Conservation (phyloP, 1,139 yeast species). For the Debaryomyces coudertii region DNA sequence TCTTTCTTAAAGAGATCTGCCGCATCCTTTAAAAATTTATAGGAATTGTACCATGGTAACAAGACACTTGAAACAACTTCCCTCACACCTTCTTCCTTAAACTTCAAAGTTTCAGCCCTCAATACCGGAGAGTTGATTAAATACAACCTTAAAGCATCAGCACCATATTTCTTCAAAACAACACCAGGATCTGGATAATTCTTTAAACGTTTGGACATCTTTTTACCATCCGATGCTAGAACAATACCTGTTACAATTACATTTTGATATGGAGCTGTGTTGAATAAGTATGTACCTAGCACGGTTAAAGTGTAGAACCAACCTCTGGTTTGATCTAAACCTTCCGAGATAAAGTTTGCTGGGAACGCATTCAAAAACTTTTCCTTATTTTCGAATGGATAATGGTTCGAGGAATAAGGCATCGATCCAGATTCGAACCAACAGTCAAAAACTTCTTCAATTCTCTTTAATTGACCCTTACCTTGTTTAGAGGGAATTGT, state of each 20-base stretch:
- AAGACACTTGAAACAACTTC: conserved; percentile 95
- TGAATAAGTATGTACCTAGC: conserved; percentile 92
- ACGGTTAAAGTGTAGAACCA: conserved; percentile 98
- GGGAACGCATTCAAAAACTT: conserved; percentile 83
- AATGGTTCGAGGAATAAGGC: conserved; percentile 98
- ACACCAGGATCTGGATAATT: conserved; percentile 94
- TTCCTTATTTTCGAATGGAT: conserved; percentile 87
- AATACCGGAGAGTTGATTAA: conserved; percentile 96
- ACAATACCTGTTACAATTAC: conserved; percentile 97
- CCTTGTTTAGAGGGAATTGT: conserved; percentile 94
- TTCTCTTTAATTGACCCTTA: conserved; percentile 82
- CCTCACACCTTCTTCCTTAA: conserved; percentile 98
- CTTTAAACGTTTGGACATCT: conserved; percentile 97
- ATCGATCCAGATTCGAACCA: conserved; percentile 99
- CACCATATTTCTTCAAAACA: conserved; percentile 87
- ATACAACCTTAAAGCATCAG: conserved; percentile 95
- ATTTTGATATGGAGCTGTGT: conserved; percentile 90
- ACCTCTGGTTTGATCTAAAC: conserved; percentile 99
- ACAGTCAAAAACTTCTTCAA: conserved; percentile 98
- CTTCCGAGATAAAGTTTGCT: conserved; percentile 97
- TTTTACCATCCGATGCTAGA: conserved; percentile 96
- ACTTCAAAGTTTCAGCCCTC: conserved; percentile 93
- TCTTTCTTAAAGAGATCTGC: conserved; percentile 82
- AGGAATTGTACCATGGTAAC: conserved; percentile 98
- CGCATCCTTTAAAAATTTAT: conserved; percentile 94